Conservation (phyloP, 345 rosid genomes). For the Pistacia atlantica region DNA sequence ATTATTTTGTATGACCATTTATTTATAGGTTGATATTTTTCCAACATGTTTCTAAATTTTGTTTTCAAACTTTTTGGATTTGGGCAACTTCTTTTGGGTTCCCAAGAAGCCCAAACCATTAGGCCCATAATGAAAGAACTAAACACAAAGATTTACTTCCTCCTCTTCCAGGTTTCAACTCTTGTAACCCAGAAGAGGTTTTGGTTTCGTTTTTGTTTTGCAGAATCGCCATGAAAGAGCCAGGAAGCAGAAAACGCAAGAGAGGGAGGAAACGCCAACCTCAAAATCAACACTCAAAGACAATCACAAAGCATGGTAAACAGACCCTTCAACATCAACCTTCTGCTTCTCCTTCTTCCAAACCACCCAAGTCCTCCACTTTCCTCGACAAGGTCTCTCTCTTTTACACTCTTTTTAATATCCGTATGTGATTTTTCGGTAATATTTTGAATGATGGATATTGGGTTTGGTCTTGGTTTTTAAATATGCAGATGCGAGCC, state of each 20-base stretch:
- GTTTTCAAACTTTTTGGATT: too few relatives aligned
- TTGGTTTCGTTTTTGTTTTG: not conserved
- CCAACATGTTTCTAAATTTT: too few relatives aligned
- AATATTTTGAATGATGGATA: not conserved
- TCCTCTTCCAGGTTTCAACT: too few relatives aligned
- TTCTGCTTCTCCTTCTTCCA: slow-evolving; percentile 31
- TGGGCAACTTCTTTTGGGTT: too few relatives aligned
- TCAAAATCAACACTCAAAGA: slow-evolving; percentile 18
- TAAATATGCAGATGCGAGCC: slow-evolving; percentile 67
- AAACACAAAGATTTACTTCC: too few relatives aligned
- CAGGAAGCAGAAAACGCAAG: slow-evolving; percentile 53
- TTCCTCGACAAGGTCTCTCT: slow-evolving; percentile 58
- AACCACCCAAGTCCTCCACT: slow-evolving; percentile 35
- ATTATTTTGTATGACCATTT: too few relatives aligned
- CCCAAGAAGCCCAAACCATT: too few relatives aligned
- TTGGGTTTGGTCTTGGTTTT: not conserved
- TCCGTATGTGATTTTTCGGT: too few relatives aligned
- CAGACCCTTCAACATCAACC: slow-evolving; percentile 1
- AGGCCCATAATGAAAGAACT: not conserved
- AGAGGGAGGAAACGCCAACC: slow-evolving; percentile 35
- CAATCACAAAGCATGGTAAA: slow-evolving; percentile 19
- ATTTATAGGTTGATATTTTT: too few relatives aligned
- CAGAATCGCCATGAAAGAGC: slow-evolving; percentile 38
- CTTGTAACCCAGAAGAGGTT: not conserved
- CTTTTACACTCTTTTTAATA: slow-evolving; percentile 8